Evolutionary conservation across 73 alveolate genomes (phyloP).

Genomic region (Tetrahymena borealis): DNA sequence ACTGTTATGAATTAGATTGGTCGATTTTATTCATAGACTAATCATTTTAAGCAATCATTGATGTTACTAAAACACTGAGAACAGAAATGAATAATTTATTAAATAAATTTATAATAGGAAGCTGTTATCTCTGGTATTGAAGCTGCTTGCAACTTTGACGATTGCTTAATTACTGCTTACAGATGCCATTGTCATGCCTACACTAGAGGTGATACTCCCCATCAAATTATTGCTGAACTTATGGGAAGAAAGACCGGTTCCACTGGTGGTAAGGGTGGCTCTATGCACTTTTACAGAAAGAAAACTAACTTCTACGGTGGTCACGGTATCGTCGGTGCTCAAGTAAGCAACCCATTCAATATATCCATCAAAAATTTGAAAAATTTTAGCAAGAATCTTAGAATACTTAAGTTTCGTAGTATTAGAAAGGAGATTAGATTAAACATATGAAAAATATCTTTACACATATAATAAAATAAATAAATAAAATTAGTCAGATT

Average conservation of each 20-base stretch:
- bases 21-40: too few species aligned
- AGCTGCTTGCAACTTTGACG: slow-evolving; percentile 74
- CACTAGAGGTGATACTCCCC: slow-evolving; percentile 72
- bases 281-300: slow-evolving; percentile 78
- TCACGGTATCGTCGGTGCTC: slow-evolving; percentile 84
- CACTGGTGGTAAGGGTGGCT: slow-evolving; percentile 86
- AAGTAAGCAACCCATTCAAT: not conserved
- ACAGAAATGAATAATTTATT: not conserved
- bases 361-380: not conserved
- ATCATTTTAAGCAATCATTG: too few species aligned
- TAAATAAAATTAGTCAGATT: too few species aligned
- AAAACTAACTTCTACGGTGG: slow-evolving; percentile 79
- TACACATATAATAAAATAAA: too few species aligned
- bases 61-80: not conserved
- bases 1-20: too few species aligned
- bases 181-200: slow-evolving; percentile 78
- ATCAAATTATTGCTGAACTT: slow-evolving; percentile 75
- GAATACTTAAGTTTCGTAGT: too few species aligned
- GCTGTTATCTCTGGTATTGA: slow-evolving; percentile 69
- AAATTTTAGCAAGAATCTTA: too few species aligned
- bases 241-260: slow-evolving; percentile 74
- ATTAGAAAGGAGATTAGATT: too few species aligned
- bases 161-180: slow-evolving; percentile 72
- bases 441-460: too few species aligned
- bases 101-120: slow-evolving; percentile 15